Conservation (phyloP, 2,329 filamentous ascomycete genomes). For the Colletotrichum plurivorum region DNA sequence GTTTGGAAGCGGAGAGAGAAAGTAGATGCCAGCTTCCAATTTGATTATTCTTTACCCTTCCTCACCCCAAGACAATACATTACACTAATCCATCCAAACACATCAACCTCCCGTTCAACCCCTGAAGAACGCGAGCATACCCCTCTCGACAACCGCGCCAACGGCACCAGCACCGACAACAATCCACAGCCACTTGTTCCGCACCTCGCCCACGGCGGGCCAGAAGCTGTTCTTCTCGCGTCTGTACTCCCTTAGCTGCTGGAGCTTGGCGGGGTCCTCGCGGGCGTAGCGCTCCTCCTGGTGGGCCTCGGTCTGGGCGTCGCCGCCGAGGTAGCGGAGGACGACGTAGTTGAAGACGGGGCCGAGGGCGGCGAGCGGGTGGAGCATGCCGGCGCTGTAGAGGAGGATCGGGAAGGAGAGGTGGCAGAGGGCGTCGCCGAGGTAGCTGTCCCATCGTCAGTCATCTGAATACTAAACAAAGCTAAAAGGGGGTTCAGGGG, state of each 20-base stretch:
- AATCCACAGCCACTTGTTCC: conserved; percentile 70
- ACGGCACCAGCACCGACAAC: conserved; percentile 64
- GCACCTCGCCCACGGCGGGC: conserved; percentile 63
- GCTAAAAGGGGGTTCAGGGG: no score
- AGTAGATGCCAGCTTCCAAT: no score
- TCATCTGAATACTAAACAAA: fast-evolving
- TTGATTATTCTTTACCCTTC: no score
- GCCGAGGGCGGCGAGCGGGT: conserved; percentile 68
- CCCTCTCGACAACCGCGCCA: conserved; percentile 61
- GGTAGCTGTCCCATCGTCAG: conserved; percentile 59
- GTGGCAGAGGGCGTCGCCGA: conserved; percentile 72
- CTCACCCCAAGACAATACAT: neutral
- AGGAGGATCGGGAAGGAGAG: conserved; percentile 71
- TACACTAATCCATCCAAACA: neutral
- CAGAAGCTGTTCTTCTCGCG: conserved; percentile 72
- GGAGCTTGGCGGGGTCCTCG: conserved; percentile 64
- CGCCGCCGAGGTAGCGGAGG: conserved; percentile 70
- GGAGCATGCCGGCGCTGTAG: conserved; percentile 67
- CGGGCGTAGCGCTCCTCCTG: conserved; percentile 67
- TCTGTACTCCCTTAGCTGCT: conserved; percentile 66
- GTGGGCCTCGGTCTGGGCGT: conserved; percentile 66
- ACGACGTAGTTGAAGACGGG: conserved; percentile 71
- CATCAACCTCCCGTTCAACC: neutral
- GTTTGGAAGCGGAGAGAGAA: no score
- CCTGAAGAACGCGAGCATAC: conserved; percentile 26